Base-by-base conservation (phyloP, 805 yeast species). In the Wickerhamomyces kurtzmanii region DNA sequence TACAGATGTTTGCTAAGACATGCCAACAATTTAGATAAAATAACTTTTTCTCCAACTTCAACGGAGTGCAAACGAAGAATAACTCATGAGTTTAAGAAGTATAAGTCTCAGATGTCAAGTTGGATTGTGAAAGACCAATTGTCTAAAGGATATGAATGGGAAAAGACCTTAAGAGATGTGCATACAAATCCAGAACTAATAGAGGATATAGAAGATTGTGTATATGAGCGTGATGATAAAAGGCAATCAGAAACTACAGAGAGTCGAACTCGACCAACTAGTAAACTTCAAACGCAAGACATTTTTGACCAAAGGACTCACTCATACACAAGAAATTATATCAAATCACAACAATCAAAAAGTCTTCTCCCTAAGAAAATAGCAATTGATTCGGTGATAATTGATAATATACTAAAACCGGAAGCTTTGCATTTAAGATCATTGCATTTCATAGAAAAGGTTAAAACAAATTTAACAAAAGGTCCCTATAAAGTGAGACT, bases 1-100 rank as follows among this genome's bases (percentile, higher is more conserved):
- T 57, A 53, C 29, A 40, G 57, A 7, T 32, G 43, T n/a, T 36
- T 50, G 4, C 26, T 54, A 17, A 43, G 57, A 19, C 53, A 51
- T 29, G 26, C 44, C 2, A 22, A 33, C 6, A 30, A 39, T 20
- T 26, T 43, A 12, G 17, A 14, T 9, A 28, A 21, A 10, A 12
- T 29, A n/a, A n/a, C n/a, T n/a, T n/a, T n/a, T n/a, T n/a, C n/a
- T n/a, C n/a, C n/a, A n/a, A n/a, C n/a, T n/a, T n/a, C n/a, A n/a
- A n/a, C n/a, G n/a, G n/a, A n/a, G n/a, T n/a, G n/a, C n/a, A n/a
- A n/a, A n/a, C n/a, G n/a, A n/a, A n/a, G n/a, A n/a, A n/a, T n/a
- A n/a, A n/a, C n/a, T n/a, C n/a, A n/a, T 8, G 20, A 17, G 14
- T 12, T 24, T 11, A 15, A 11, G 17, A 17, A 24, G 7, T 17